Conservation (phyloP, 108 stramenopile species). For the Cyclotella distinguenda region DNA sequence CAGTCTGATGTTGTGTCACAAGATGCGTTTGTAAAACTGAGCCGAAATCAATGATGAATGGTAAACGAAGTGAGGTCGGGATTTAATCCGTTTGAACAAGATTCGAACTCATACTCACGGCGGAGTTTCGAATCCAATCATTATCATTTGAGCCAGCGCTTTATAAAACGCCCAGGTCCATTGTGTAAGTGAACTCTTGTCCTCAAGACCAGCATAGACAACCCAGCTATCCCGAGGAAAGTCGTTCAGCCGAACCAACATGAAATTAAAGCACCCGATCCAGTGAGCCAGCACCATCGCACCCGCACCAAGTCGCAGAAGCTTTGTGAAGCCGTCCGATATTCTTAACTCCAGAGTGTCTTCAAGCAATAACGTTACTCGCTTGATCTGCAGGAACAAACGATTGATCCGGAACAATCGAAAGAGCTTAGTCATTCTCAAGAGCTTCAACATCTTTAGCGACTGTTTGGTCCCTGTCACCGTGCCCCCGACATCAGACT, state of each 20-base stretch:
- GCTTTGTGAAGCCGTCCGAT: conserved; percentile 56
- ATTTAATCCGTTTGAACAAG: neutral
- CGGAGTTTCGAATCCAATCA: conserved; percentile 74
- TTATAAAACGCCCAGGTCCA: conserved; percentile 70
- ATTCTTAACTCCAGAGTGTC: conserved; percentile 54
- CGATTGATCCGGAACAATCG: conserved; percentile 61
- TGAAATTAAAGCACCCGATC: conserved; percentile 69
- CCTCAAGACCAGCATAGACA: conserved; percentile 47
- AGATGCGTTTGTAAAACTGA: conserved; percentile 55
- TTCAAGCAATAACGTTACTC: conserved; percentile 45
- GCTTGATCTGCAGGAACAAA: conserved; percentile 48
- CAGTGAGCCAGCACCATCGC: conserved; percentile 60
- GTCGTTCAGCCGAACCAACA: conserved; percentile 51
- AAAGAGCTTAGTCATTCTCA: conserved; percentile 59
- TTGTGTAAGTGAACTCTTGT: conserved; percentile 35
- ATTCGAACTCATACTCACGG: conserved; percentile 34
- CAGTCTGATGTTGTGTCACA: conserved; percentile 53
- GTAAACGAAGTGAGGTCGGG: neutral
- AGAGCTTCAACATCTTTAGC: conserved; percentile 59
- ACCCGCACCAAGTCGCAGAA: conserved; percentile 51
- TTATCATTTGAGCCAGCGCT: conserved; percentile 71
- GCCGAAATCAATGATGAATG: neutral
- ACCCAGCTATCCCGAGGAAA: conserved; percentile 65
- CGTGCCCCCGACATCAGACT: conserved; percentile 39
- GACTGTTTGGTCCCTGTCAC: conserved; percentile 47